These are phyloP conservation scores for Tremella fuciformis DNA, from an alignment of 768 basidiomycete species.

Conservation along the genomic window DNA sequence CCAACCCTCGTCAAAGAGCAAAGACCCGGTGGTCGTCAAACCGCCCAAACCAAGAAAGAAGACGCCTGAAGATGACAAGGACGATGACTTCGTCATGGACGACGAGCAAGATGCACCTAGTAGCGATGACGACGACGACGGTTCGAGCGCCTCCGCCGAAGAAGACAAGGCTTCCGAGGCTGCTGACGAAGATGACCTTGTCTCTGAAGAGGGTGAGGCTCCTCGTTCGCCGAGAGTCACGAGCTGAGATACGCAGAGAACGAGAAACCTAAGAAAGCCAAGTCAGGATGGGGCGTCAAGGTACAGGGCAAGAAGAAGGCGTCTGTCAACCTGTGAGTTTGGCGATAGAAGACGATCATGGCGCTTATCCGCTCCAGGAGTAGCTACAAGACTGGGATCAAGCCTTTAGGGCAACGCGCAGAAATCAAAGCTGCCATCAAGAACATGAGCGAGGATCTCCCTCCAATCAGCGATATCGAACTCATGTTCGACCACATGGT, in stretches of 20 bases:
- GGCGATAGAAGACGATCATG: not conserved
- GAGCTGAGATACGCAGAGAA: not conserved
- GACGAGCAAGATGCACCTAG: slow-evolving; percentile 25
- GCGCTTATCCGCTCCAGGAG: slow-evolving; percentile 10
- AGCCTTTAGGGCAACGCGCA: slow-evolving; percentile 20
- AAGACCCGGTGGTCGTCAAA: slow-evolving; percentile 9
- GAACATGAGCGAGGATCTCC: slow-evolving; percentile 37
- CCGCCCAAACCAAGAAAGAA: slow-evolving; percentile 11
- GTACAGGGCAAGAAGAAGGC: slow-evolving; percentile 30
- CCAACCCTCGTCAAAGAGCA: not conserved
- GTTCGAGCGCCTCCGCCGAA: slow-evolving; percentile 12
- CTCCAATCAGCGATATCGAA: slow-evolving; percentile 40
- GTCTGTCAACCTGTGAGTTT: slow-evolving; percentile 31
- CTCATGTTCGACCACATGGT: slow-evolving; percentile 42
- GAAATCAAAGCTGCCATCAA: slow-evolving; percentile 31
- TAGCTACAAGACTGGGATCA: slow-evolving; percentile 32
- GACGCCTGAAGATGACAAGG: slow-evolving; percentile 7
- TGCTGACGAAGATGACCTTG: slow-evolving; percentile 8
- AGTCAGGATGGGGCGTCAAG: slow-evolving; percentile 21
- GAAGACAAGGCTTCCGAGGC: slow-evolving; percentile 13
- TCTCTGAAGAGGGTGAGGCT: slow-evolving; percentile 7
- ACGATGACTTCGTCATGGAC: slow-evolving; percentile 38
- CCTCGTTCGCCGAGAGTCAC: too few species aligned
- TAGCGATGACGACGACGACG: slow-evolving; percentile 18
- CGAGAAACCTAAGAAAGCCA: slow-evolving; percentile 15